A percentile compares a stretch with the other conserved stretches of the same genome.
Evolutionary conservation across 1,284 basidiomycete genomes (phyloP).

Genomic region (Stygiomarasmius scandens): DNA sequence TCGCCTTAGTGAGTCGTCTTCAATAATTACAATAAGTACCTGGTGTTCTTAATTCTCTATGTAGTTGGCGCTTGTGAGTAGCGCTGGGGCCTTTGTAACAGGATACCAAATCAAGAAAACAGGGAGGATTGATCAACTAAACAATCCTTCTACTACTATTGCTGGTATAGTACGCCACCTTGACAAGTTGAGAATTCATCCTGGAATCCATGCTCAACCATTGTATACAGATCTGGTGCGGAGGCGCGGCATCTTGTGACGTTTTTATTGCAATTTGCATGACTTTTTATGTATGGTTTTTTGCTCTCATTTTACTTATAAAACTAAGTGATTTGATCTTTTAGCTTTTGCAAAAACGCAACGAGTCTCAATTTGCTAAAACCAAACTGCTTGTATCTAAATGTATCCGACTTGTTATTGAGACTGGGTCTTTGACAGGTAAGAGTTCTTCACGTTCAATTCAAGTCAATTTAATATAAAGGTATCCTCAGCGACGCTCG

Average conservation of each 20-base stretch:
- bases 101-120: no score
- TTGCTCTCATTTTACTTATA: no score
- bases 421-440: slow-evolving; percentile 32
- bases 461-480: not conserved
- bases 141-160: not conserved
- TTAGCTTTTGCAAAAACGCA: slow-evolving; percentile 16
- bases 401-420: slow-evolving; percentile 28
- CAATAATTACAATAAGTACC: no score
- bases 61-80: not conserved
- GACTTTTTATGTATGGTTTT: slow-evolving; percentile 29
- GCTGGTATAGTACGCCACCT: not conserved
- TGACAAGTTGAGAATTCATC: no score
- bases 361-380: no score
- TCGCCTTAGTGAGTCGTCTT: slow-evolving; percentile 24
- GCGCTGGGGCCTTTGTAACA: no score
- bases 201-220: no score
- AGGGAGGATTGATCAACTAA: not conserved
- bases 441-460: not conserved
- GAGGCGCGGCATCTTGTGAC: slow-evolving; percentile 31
- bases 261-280: slow-evolving; percentile 30
- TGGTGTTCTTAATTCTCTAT: no score
- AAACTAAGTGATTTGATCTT: not conserved
- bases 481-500: slow-evolving; percentile 24
- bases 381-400: slow-evolving; percentile 30
- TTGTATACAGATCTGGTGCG: slow-evolving; percentile 26